A percentile compares a stretch with the other conserved stretches of the same genome.
Evolutionary conservation across 331 rosid genomes (phyloP).

Genomic region (Ulmus americana): DNA sequence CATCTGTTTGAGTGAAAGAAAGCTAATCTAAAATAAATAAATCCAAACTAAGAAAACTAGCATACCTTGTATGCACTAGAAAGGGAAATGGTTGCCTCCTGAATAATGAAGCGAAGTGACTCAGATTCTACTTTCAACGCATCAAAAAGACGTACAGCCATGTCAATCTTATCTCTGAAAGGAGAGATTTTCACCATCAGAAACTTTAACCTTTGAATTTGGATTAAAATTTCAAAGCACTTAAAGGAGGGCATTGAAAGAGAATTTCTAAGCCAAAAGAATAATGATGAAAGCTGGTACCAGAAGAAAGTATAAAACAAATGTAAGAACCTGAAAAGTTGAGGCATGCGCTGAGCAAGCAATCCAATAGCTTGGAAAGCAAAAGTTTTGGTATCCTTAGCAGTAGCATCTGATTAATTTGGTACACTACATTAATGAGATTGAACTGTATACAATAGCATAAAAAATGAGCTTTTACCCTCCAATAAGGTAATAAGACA

Average conservation of each 20-base stretch:
- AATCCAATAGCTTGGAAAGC: constrained; percentile 90
- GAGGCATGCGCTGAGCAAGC: constrained; percentile 88
- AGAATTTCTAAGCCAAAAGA: not conserved
- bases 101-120: constrained; percentile 70
- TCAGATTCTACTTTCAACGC: constrained; percentile 73
- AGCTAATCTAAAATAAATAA: too few species aligned
- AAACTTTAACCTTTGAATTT: not conserved
- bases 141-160: constrained; percentile 80
- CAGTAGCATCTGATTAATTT: constrained; percentile 57
- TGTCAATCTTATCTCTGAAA: constrained; percentile 73
- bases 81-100: constrained; percentile 86
- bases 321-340: constrained; percentile 68
- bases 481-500: too few species aligned
- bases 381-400: constrained; percentile 69
- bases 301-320: constrained; percentile 13
- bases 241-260: constrained; percentile 4
- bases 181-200: constrained; percentile 21
- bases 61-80: constrained; percentile 78
- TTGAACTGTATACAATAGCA: constrained; percentile 14
- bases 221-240: constrained; percentile 6
- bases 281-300: constrained; percentile 5
- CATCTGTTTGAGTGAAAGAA: too few species aligned
- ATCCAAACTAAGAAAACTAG: constrained; percentile 16
- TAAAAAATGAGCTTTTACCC: too few species aligned
- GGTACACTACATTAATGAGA: constrained; percentile 21